Evolutionary conservation across 495 filamentous ascomycete species (phyloP).

Genomic region (Podospora fimiseda): DNA sequence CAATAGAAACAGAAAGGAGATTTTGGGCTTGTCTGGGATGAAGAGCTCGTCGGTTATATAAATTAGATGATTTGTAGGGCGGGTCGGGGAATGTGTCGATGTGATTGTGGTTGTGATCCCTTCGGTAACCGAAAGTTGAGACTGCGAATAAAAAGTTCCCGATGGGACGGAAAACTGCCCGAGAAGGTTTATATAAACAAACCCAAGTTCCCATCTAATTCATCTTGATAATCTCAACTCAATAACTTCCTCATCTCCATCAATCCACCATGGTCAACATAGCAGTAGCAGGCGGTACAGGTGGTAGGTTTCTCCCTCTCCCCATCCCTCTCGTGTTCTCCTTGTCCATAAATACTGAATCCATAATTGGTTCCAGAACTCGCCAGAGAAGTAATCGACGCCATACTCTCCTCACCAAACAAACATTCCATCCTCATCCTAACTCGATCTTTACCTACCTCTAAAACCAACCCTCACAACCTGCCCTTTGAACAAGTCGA

Average conservation of each 20-base stretch:
- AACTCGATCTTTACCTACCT: not conserved
- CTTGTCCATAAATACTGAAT: not conserved
- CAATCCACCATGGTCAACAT: not conserved
- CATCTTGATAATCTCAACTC: not conserved
- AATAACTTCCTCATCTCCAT: not conserved
- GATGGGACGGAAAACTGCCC: no score
- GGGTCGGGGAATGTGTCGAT: no score
- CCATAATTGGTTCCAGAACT: no score
- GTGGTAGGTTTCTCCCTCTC: not conserved
- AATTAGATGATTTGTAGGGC: no score
- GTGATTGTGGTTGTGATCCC: no score
- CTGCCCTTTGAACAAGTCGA: not conserved
- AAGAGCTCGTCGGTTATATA: no score
- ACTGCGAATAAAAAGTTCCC: no score
- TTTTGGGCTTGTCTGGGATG: no score
- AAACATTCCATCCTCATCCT: not conserved
- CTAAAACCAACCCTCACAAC: not conserved
- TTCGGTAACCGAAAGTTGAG: no score
- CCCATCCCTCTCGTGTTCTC: not conserved
- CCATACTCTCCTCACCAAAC: not conserved
- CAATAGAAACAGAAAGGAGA: no score
- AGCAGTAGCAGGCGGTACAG: not conserved
- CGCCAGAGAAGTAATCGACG: not conserved
- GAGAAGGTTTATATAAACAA: not conserved
- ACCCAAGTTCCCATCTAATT: not conserved